Evolutionary conservation across 108 stramenopile species (phyloP).

Genomic region (Chaetoceros muelleri): DNA sequence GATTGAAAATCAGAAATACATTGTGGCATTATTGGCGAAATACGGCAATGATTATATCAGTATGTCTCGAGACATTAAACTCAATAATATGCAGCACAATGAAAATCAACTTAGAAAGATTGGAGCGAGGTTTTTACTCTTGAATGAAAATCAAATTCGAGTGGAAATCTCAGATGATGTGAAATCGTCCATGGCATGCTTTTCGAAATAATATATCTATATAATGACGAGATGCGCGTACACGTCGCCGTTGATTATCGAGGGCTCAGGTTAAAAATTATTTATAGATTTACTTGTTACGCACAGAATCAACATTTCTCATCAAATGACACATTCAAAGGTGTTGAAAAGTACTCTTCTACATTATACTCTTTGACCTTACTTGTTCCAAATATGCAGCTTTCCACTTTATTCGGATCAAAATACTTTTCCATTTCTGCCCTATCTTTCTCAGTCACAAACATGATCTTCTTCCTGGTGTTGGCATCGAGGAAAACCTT

Average conservation of each 20-base stretch:
- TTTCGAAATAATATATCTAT: too few relatives aligned
- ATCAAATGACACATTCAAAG: slow-evolving; percentile 50
- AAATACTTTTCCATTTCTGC: slow-evolving; percentile 31
- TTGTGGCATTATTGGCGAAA: slow-evolving; percentile 54
- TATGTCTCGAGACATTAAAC: slow-evolving; percentile 67
- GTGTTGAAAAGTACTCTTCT: slow-evolving; percentile 49
- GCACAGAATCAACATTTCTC: slow-evolving; percentile 11
- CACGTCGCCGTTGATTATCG: too few relatives aligned
- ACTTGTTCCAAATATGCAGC: slow-evolving; percentile 33
- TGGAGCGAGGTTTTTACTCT: slow-evolving; percentile 50
- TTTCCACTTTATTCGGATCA: slow-evolving; percentile 29
- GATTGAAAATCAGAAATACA: slow-evolving; percentile 66
- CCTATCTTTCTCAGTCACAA: slow-evolving; percentile 40
- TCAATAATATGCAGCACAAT: slow-evolving; percentile 75
- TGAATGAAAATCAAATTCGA: slow-evolving; percentile 42
- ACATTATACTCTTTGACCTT: slow-evolving; percentile 39
- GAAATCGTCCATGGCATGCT: slow-evolving; percentile 13
- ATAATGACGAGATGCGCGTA: too few relatives aligned
- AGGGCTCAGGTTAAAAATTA: too few relatives aligned
- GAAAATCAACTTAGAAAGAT: slow-evolving; percentile 58
- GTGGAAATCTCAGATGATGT: slow-evolving; percentile 58
- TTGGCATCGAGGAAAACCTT: slow-evolving; percentile 75
- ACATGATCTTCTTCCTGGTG: slow-evolving; percentile 80
- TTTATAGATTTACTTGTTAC: neutral
- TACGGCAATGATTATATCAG: slow-evolving; percentile 56